phyloP scores from a whole-genome alignment of 208 protist genomes.

The Sergeia podlipaevii region DNA sequence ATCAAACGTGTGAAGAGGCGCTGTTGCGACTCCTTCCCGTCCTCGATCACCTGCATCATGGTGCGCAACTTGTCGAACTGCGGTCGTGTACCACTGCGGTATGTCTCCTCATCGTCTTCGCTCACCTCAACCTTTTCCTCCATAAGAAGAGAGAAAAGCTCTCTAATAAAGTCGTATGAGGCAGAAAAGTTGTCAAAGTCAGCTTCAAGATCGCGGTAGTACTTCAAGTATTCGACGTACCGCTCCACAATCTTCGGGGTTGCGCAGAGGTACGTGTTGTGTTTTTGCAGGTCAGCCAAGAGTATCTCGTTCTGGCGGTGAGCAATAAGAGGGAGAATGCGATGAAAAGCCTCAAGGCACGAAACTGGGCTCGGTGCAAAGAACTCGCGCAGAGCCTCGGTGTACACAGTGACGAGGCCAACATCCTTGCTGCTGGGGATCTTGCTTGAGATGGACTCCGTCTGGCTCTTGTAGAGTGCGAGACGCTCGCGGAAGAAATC shows the following conservation, averaged over 20 bases:
- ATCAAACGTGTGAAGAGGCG: constrained; percentile 91
- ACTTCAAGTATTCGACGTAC: constrained; percentile 89
- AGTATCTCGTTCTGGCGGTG: constrained; percentile 84
- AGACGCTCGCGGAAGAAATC: constrained; percentile 90
- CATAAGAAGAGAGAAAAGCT: constrained; percentile 85
- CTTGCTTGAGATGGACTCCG: constrained; percentile 77
- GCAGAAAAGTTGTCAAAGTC: constrained; percentile 76
- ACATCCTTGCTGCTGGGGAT: constrained; percentile 86
- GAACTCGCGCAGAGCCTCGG: constrained; percentile 80
- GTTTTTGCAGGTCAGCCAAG: constrained; percentile 80
- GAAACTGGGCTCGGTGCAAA: constrained; percentile 87
- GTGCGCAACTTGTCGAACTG: constrained; percentile 92
- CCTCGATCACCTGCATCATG: constrained; percentile 84
- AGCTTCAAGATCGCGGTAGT: constrained; percentile 73
- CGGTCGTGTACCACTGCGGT: constrained; percentile 86
- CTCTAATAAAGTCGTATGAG: constrained; percentile 89
- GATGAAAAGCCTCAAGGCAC: constrained; percentile 87
- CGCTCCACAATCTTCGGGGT: constrained; percentile 90
- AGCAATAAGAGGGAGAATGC: constrained; percentile 90
- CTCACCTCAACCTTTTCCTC: constrained; percentile 86
- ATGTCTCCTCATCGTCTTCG: constrained; percentile 90
- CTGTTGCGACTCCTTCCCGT: constrained; percentile 87
- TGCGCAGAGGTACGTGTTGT: constrained; percentile 74
- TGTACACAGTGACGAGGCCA: constrained; percentile 86
- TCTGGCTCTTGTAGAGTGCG: constrained; percentile 81